These are phyloP conservation scores for Knoxdaviesia proteae DNA, from an alignment of 2,329 filamentous ascomycete species.

Conservation along the genomic window DNA sequence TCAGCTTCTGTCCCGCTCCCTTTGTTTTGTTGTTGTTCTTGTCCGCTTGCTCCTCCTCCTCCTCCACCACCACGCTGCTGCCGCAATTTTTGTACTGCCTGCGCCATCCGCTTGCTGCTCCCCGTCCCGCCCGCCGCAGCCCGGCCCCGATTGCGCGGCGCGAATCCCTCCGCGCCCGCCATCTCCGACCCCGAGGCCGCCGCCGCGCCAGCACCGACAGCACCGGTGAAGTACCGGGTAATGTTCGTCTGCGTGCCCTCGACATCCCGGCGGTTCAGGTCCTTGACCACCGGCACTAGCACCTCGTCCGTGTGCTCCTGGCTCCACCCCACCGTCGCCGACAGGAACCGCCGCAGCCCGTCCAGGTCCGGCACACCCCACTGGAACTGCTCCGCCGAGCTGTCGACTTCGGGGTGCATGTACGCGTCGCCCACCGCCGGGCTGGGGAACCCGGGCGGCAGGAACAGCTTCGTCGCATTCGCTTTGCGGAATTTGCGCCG, in stretches of 20 bases:
- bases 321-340: conserved; percentile 82
- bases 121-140: conserved; percentile 11
- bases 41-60: background rate
- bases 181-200: no score
- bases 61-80: conserved; percentile 1
- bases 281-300: conserved; percentile 78
- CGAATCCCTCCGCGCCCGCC: conserved; percentile 33
- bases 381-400: conserved; percentile 57
- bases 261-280: conserved; percentile 74
- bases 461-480: conserved; percentile 67
- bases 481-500: conserved; percentile 68
- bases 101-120: conserved; percentile 54
- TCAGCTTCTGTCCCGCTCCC: background rate
- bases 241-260: conserved; percentile 95
- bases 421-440: conserved; percentile 66
- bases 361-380: conserved; percentile 94
- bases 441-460: conserved; percentile 64
- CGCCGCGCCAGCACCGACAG: conserved; percentile 44
- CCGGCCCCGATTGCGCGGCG: conserved; percentile 41
- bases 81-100: conserved; percentile 48
- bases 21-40: background rate
- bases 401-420: conserved; percentile 67
- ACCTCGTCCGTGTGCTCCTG: conserved; percentile 89
- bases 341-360: conserved; percentile 63
- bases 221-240: conserved; percentile 71